Base-by-base conservation (phyloP, 139 green algal genomes). In the Volvox reticuliferus region DNA sequence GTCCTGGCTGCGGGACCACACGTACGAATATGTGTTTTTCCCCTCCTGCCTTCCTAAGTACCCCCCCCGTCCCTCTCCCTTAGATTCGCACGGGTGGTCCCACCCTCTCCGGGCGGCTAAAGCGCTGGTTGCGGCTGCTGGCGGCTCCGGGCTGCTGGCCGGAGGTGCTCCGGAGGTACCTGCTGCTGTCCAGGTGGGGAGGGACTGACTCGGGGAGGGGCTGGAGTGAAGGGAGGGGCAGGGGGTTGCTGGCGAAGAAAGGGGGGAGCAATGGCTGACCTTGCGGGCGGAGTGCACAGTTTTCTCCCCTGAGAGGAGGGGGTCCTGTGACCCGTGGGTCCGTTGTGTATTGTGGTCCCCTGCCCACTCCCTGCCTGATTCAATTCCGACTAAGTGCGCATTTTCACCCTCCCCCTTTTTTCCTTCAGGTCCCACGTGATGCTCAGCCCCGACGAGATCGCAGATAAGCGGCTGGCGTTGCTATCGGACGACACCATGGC, bases 101-200 rank as follows among this genome's bases (percentile, higher is more conserved):
- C 83, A 85, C 79, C 0, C 85, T 89, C 44, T n/a, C 80, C 12
- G 76, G 82, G 13, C 84, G 92, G 16, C 82, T 94, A n/a, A 76
- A 82, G 65, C 92, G 92, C 65, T 94, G 92, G 92, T 78, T 88
- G 63, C 88, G 92, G 36, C 86, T 90, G 55, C 50, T 90, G 73
- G 32, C 50, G 14, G 73, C 75, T 5, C 86, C 75, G 37, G 92
- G 90, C 65, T 93, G 89, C 35, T 95, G 93, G 93, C 93, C 93
- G 73, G 93, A 95, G 92, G 83, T 95, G 69, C 92, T 95, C 73
- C 80, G 93, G 22, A 67, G 93, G 21, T 95, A 92, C 79, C 75
- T 92, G 79, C 88, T 91, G 88, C 85, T 89, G 69, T 82, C 69
- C 37, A 69, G 85, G 85, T 82, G 85, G 28, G 85, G 22, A 62